Base-by-base conservation (phyloP, 805 yeast species). In the Candida cerambycidarum region DNA sequence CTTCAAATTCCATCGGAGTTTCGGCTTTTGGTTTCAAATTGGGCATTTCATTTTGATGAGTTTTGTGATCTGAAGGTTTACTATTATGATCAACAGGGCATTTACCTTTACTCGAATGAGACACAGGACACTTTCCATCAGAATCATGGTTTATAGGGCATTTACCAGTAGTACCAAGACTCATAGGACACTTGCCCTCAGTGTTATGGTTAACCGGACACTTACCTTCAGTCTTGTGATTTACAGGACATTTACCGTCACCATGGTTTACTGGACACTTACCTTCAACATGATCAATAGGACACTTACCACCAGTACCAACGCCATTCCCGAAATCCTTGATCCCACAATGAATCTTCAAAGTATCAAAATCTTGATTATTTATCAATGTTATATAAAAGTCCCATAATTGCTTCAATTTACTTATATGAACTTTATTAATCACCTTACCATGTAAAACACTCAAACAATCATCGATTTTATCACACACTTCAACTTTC, bases 381-480 rank as follows among this genome's bases (percentile, higher is more conserved):
- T 61, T 59, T 25, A 67, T 54, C 42, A 69, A 61, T 1, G 70
- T 65, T 43, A 62, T 46, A 52, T 70, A 69, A 43, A 70, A 69
- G 32, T 58, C 58, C 75, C 75, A 70, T 29, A 49, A 36, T 30
- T 44, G 40, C 7, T 10, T 32, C 5, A 46, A 30, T 18, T 46
- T 46, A 16, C 23, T 18, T 5, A 41, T 39, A 15, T 42, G 50
- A 7, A n/a, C 25, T 23, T 44, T 46, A 17, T 38, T 34, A 6
- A 17, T 9, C 4, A 31, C 15, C 6, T 27, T 31, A 3, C 27
- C 16, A 3, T 38, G 25, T n/a, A 49, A 28, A 13, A 18, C 32
- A 2, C 17, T n/a, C 3, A 49, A 25, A 2, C 44, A 35, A 3
- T 27, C 13, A 18, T 31, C 38, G 9, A 49, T 30, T 9, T 33